Evolutionary conservation across 139 green algal genomes (phyloP).

Genomic region (Chlamydomonas sphaeroides): DNA sequence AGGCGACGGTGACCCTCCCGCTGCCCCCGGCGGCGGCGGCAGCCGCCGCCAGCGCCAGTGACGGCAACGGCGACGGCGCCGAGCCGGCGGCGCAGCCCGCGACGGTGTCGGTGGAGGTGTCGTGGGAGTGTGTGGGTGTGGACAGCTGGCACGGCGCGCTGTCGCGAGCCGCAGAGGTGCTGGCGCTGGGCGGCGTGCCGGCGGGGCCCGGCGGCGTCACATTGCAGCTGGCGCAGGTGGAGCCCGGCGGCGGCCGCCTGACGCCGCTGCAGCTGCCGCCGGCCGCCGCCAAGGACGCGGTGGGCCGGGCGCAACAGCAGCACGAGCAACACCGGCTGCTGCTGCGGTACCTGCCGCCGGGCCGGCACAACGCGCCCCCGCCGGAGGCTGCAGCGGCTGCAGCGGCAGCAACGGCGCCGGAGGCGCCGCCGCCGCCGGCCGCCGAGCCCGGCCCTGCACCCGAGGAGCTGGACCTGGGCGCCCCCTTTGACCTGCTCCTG

Average conservation of each 20-base stretch:
- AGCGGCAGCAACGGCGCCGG: neutral
- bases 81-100: neutral
- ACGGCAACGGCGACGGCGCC: too few relatives aligned
- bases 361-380: neutral
- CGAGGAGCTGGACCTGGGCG: neutral
- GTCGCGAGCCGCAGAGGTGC: slow-evolving; percentile 29
- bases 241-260: neutral
- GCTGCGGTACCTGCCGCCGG: neutral
- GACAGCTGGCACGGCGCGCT: slow-evolving; percentile 50
- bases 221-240: slow-evolving; percentile 18
- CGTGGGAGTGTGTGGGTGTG: slow-evolving; percentile 45
- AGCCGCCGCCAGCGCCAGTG: neutral
- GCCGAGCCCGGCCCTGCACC: neutral
- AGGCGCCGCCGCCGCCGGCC: neutral
- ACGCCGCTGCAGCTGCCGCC: neutral
- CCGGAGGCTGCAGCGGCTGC: neutral
- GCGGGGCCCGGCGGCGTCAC: neutral
- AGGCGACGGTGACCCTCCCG: neutral
- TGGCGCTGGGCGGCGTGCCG: slow-evolving; percentile 1
- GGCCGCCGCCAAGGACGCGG: neutral
- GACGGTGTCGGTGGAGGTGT: neutral
- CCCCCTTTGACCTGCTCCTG: slow-evolving; percentile 50
- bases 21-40: neutral
- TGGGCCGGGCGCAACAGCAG: neutral
- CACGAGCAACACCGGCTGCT: neutral